These are phyloP conservation scores for Cucumis cinereus DNA, from an alignment of 306 rosid genomes.

Conservation along the genomic window DNA sequence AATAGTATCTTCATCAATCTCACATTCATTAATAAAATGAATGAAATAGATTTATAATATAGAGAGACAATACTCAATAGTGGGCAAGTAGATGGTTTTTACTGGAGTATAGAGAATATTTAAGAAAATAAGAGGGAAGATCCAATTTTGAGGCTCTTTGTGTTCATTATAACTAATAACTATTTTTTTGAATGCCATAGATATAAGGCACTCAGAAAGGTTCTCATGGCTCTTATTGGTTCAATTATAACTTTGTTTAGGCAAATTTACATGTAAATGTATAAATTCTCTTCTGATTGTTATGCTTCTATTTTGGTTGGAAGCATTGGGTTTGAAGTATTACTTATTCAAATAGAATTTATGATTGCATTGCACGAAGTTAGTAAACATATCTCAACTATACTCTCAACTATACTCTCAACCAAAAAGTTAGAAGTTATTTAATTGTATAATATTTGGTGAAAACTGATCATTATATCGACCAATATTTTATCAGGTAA, in stretches of 20 bases:
- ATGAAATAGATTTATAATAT: conserved; percentile 2
- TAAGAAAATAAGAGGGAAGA: conserved; percentile 21
- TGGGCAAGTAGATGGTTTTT: neutral
- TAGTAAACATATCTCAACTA: too few species aligned
- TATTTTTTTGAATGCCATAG: conserved; percentile 1
- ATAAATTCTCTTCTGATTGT: neutral
- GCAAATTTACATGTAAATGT: conserved; percentile 3
- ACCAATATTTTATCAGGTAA: too few species aligned
- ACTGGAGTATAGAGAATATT: neutral
- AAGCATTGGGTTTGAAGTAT: too few species aligned
- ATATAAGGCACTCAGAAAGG: neutral
- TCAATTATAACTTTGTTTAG: neutral
- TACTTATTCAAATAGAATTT: too few species aligned
- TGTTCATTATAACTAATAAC: neutral
- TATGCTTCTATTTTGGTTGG: neutral
- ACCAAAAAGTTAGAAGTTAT: too few species aligned
- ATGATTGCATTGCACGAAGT: too few species aligned
- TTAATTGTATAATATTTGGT: too few species aligned
- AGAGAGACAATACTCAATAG: conserved; percentile 1
- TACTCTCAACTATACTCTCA: too few species aligned
- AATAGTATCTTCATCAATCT: conserved; percentile 23
- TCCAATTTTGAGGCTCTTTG: conserved; percentile 53
- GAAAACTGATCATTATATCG: too few species aligned
- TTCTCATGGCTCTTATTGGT: neutral
- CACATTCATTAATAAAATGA: conserved; percentile 9